Base-by-base conservation (phyloP, 2,329 filamentous ascomycete species). In the Penicillium sp. region DNA sequence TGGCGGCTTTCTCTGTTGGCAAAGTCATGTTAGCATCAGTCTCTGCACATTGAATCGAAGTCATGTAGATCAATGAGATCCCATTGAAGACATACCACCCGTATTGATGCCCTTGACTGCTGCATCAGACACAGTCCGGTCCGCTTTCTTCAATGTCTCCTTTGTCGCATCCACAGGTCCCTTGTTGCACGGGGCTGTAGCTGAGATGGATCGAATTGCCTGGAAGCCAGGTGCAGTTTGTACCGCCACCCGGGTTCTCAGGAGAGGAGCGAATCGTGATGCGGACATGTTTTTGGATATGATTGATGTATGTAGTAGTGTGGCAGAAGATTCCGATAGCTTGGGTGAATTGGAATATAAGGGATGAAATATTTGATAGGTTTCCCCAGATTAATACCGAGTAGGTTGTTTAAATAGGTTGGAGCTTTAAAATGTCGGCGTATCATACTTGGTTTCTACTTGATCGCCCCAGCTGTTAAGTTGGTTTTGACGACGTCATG, bases 101-200 rank as follows among this genome's bases (percentile, higher is more conserved):
- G 80, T 84, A 74, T 88, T 82, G 60, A 87, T 86, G 46, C 85
- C 85, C 74, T 84, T 83, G 23, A 87, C 82, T 12, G 81, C 80
- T 27, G 75, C 80, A 69, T 84, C 77, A 0, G 83, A 81, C 37
- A 86, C 78, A 23, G 77, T 78, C 60, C 80, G 76, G 71, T 88
- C 84, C 21, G 83, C 82, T 54, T 77, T 78, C 75, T 87, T 84
- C 47, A 83, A 71, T 0, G 82, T 80, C 42, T 86, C 83, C 72
- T 86, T 86, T 63, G 81, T 81, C 7, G 76, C 69, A 45, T 86
- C 83, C 48, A 83, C 72, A 37, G 81, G 78, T 41, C 79, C 77
- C 74, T 83, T 86, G 53, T 82, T 74, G 21, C 72, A 67, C 45
- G 73, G 64, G 40, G 76, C 69, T 12, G 83, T 80, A 60, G 82